Percentiles rank a stretch among this genome's conserved stretches.
phyloP scores from a whole-genome alignment of 2,329 filamentous ascomycete species.

The Fusarium robinianum region DNA sequence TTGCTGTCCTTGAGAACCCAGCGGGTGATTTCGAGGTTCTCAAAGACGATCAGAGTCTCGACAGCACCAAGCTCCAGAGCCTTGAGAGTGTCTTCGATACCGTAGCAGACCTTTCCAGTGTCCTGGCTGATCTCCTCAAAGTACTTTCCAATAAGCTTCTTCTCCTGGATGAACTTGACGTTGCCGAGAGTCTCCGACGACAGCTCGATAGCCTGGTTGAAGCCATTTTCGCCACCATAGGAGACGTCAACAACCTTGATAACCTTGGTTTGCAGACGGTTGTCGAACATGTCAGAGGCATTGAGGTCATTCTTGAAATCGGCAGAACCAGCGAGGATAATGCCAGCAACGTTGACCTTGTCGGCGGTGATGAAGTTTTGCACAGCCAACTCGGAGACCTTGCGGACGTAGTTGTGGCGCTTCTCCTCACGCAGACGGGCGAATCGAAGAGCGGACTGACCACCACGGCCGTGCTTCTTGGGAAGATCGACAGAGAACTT shows the following conservation, averaged over 20 bases:
- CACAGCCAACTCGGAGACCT: constrained; percentile 95
- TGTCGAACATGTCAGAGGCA: constrained; percentile 95
- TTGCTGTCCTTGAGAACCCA: constrained; percentile 84
- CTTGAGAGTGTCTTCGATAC: constrained; percentile 96
- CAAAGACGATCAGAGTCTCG: constrained; percentile 93
- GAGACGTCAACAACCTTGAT: constrained; percentile 99
- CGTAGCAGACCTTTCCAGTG: constrained; percentile 95
- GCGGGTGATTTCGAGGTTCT: constrained; percentile 93
- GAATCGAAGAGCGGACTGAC: constrained; percentile 99
- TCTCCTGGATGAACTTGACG: constrained; percentile 99
- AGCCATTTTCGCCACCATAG: constrained; percentile 98
- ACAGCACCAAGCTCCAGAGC: constrained; percentile 93
- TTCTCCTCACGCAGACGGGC: constrained; percentile 99
- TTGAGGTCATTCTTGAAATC: constrained; percentile 99
- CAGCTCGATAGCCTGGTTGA: constrained; percentile 98
- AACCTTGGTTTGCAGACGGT: constrained; percentile 88
- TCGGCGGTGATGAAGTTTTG: constrained; percentile 99
- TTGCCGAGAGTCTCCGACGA: constrained; percentile 95
- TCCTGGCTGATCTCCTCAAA: constrained; percentile 99
- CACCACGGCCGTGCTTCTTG: constrained; percentile 99
- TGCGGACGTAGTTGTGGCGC: constrained; percentile 99
- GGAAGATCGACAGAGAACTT: constrained; percentile 98
- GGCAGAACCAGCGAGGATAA: constrained; percentile 94
- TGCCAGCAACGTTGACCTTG: constrained; percentile 95
- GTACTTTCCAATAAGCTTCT: constrained; percentile 99